Evolutionary conservation across 1,284 basidiomycete species (phyloP).

Genomic region (Pyrrhoderma lamaoense): DNA sequence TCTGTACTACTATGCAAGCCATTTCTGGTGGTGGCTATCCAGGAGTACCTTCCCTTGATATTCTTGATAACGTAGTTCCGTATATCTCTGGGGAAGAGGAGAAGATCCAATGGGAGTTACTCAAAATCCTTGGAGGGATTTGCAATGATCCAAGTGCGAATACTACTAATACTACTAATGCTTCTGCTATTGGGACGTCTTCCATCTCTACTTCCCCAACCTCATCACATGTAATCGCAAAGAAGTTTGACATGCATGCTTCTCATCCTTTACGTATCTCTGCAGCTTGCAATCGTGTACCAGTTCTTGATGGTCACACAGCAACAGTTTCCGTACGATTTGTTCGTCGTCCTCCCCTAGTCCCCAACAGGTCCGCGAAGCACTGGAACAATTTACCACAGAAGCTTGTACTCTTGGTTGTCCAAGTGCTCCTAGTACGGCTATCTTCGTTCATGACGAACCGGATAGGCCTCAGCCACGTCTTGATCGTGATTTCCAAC

Average conservation of each 20-base stretch:
- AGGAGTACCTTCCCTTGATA: conserved; percentile 86
- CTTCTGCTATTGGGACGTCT: not conserved
- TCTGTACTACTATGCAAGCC: conserved; percentile 96
- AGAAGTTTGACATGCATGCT: conserved; percentile 81
- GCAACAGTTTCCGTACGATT: conserved; percentile 88
- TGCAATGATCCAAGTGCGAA: conserved; percentile 17
- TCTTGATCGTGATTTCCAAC: conserved; percentile 85
- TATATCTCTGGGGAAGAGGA: conserved; percentile 96
- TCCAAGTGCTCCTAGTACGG: conserved; percentile 80
- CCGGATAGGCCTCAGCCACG: conserved; percentile 92
- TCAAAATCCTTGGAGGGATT: conserved; percentile 92
- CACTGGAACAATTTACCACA: conserved; percentile 67
- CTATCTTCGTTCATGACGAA: conserved; percentile 92
- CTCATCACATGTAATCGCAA: conserved; percentile 22
- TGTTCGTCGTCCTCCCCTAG: conserved; percentile 74
- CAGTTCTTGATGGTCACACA: conserved; percentile 89
- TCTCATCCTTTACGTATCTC: conserved; percentile 78
- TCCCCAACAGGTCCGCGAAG: conserved; percentile 83
- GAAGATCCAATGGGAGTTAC: conserved; percentile 98
- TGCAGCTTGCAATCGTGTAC: conserved; percentile 88
- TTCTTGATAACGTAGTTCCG: conserved; percentile 95
- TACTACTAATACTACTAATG: not conserved
- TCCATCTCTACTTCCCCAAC: not conserved
- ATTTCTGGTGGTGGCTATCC: conserved; percentile 98
- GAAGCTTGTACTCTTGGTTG: conserved; percentile 77